Percentiles rank a stretch among this genome's conserved stretches.
phyloP scores from a whole-genome alignment of 228 moss, liverwort and hornwort genomes.

The Sphagnum fallax region DNA sequence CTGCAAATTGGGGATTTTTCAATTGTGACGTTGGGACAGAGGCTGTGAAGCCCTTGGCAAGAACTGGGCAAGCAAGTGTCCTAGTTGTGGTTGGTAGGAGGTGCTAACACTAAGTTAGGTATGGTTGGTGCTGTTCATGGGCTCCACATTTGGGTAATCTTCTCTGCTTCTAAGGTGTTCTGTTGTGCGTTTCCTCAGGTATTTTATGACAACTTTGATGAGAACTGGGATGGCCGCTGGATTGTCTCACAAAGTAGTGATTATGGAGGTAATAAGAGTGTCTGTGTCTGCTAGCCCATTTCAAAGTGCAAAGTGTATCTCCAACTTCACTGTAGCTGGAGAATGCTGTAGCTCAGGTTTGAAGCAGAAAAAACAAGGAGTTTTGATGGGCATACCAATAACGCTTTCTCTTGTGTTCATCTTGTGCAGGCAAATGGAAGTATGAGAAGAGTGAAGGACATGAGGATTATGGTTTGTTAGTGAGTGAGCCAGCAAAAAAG shows the following conservation, averaged over 20 bases:
- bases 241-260: constrained; percentile 78
- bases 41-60: constrained; percentile 29
- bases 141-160: too few relatives aligned
- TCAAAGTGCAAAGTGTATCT: too few relatives aligned
- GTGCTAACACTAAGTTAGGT: too few relatives aligned
- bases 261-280: constrained; percentile 52
- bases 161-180: not conserved
- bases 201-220: constrained; percentile 84
- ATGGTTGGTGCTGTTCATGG: too few relatives aligned
- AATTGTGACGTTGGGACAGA: too few relatives aligned
- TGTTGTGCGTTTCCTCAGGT: constrained; percentile 31
- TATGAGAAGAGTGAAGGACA: constrained; percentile 83
- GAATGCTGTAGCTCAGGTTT: too few relatives aligned
- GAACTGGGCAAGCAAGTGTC: constrained; percentile 69
- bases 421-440: constrained; percentile 68
- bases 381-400: too few relatives aligned
- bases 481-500: constrained; percentile 90
- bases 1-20: not conserved
- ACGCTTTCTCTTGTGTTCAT: too few relatives aligned
- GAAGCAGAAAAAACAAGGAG: too few relatives aligned
- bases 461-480: constrained; percentile 81
- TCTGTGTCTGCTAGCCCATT: too few relatives aligned
- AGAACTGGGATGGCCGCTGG: constrained; percentile 80
- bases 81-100: too few relatives aligned
- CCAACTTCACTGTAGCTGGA: too few relatives aligned